Evolutionary conservation across 805 yeast genomes (phyloP).

Genomic region (Wickerhamomyces sydowiorum): DNA sequence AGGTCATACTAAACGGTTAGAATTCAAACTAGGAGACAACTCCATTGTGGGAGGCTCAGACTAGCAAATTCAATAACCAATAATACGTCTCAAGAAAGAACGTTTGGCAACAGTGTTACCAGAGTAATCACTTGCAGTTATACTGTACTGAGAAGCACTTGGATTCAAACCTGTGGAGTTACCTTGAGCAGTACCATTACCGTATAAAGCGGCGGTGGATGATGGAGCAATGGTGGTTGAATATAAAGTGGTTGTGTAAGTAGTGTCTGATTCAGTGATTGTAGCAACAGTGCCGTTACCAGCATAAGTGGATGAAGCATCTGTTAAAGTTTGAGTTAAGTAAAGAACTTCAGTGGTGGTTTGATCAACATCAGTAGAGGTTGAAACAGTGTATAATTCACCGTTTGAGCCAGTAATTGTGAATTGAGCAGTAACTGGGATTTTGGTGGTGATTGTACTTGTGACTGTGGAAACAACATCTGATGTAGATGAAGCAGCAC

Average conservation of each 20-base stretch:
- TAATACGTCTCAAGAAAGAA: conserved; percentile 10
- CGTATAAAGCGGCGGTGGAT: conserved; percentile 6
- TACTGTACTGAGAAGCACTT: conserved; percentile 4
- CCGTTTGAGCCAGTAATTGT: conserved; percentile 22
- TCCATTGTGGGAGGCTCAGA: background rate
- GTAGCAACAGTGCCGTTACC: conserved; percentile 7
- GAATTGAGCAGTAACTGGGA: conserved; percentile 19
- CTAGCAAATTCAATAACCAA: conserved; percentile 5
- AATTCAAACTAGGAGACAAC: background rate
- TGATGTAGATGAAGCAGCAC: conserved; percentile 6
- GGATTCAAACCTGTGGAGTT: conserved; percentile 3
- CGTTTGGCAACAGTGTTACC: conserved; percentile 1
- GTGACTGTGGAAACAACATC: background rate
- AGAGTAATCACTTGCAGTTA: conserved; percentile 5
- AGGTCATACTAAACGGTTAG: no score
- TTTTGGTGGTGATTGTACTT: conserved; percentile 7
- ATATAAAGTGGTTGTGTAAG: conserved; percentile 3
- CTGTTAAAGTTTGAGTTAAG: conserved; percentile 7
- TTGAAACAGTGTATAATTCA: conserved; percentile 14
- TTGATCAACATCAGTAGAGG: conserved; percentile 22
- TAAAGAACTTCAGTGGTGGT: conserved; percentile 15
- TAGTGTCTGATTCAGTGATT: conserved; percentile 6
- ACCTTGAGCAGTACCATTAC: conserved; percentile 11
- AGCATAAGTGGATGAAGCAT: background rate
- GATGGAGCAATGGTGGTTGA: conserved; percentile 1